Evolutionary conservation across 2,329 filamentous ascomycete species (phyloP), one percentile per base, ranked within the genome.

Genomic region (Phialophora macrospora): DNA sequence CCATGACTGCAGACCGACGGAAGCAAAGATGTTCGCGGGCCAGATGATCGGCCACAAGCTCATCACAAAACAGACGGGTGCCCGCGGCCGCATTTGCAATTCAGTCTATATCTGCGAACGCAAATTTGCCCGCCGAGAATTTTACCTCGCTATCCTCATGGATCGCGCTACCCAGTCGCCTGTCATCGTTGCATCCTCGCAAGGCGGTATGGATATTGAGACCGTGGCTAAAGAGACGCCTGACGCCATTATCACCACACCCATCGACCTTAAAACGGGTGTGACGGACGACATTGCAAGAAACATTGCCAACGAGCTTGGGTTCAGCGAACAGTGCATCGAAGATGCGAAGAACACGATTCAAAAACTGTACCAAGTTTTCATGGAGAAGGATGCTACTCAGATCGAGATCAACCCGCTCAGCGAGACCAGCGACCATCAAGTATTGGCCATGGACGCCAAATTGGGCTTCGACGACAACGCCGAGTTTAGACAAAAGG

Each of bases 41-140:
- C 93, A 99, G 85, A 99, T 99, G 95, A 98, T 99, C 81, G 95
- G 95, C 78, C 94, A 99, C 85, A 97, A 97, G 83, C 92, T 99
- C 81, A 88, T 99, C 82, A 99, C 95, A 81, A 99, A 99, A 88
- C 95, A 99, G 86, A 99, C 95, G 66, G 95, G 95, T 79, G 92
- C 94, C 74, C 87, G 82, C 74, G 95, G 95, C 77, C 92, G 95
- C 80, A 88, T 96, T 79, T 99, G 95, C 87, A 98, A 91, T 82
- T 87, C 93, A 71, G 95, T 99, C 78, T 98, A 96, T 85, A 98
- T 99, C 79, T 96, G 94, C 83, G 95, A 99, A 87, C 93, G 95
- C 87, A 99, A 99, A 86, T 99, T 97, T 77, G 95, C 95, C 74
- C 93, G 95, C 73, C 90, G 95, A 78, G 95, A 99, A 83, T 99